These are phyloP conservation scores for Coleophoma eucalyptorum DNA, from an alignment of 2,329 filamentous ascomycete species.

Conservation along the genomic window DNA sequence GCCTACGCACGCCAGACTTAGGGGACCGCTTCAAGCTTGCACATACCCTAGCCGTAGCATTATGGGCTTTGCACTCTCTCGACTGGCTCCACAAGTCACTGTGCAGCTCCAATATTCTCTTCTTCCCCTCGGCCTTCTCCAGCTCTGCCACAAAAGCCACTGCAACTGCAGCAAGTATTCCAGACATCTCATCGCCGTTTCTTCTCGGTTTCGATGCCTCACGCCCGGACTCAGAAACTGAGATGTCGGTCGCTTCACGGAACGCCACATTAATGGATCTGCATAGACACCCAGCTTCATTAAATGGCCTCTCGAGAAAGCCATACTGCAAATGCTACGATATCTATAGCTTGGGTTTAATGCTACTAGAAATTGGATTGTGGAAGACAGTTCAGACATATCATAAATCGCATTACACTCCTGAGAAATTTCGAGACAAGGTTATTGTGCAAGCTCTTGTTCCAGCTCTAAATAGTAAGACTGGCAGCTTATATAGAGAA, in stretches of 20 bases:
- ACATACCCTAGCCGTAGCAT: slow-evolving; percentile 36
- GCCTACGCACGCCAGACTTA: slow-evolving; percentile 41
- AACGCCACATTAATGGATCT: slow-evolving; percentile 35
- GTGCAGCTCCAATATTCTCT: slow-evolving; percentile 34
- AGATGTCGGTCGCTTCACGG: slow-evolving; percentile 34
- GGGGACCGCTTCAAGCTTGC: slow-evolving; percentile 38
- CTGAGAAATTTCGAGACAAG: slow-evolving; percentile 37
- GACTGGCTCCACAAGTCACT: slow-evolving; percentile 48
- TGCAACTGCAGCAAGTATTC: slow-evolving; percentile 27
- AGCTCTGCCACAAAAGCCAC: slow-evolving; percentile 19
- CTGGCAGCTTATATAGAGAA: slow-evolving; percentile 34
- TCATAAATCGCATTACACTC: slow-evolving; percentile 37
- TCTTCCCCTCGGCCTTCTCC: slow-evolving; percentile 36
- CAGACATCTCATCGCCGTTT: slow-evolving; percentile 34
- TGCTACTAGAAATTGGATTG: slow-evolving; percentile 44
- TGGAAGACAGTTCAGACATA: slow-evolving; percentile 39
- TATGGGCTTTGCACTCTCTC: slow-evolving; percentile 48
- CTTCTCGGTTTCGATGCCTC: slow-evolving; percentile 38
- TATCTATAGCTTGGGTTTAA: slow-evolving; percentile 41
- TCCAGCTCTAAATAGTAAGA: slow-evolving; percentile 36
- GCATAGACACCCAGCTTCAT: slow-evolving; percentile 41
- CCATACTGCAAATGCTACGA: slow-evolving; percentile 36
- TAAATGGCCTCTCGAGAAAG: slow-evolving; percentile 32
- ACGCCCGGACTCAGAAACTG: slow-evolving; percentile 30
- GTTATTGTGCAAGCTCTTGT: slow-evolving; percentile 36